Conservation (phyloP, 176 grass and related monocot genomes). For the Bothriochloa decipiens region DNA sequence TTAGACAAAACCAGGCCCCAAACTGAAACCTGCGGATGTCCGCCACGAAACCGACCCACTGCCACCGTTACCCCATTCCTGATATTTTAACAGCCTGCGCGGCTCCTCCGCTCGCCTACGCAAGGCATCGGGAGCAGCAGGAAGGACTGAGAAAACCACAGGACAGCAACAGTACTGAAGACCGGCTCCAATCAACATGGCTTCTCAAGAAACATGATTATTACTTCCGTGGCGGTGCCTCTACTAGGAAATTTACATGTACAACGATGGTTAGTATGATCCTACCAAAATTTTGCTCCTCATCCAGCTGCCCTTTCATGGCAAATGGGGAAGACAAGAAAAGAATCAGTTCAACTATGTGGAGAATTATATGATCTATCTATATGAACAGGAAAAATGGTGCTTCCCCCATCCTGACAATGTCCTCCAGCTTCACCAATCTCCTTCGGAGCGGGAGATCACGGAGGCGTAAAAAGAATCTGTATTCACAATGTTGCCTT, state of each 20-base stretch:
- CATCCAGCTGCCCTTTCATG: conserved; percentile 13
- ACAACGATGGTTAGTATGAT: conserved; percentile 29
- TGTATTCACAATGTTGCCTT: conserved; percentile 43
- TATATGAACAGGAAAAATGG: conserved; percentile 32
- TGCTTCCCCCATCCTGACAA: conserved; percentile 2
- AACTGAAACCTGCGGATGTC: too few relatives aligned
- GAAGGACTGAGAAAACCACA: not conserved
- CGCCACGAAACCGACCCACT: too few relatives aligned
- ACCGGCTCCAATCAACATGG: not conserved
- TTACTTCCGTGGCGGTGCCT: conserved; percentile 14
- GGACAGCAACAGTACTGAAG: not conserved
- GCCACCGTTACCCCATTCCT: too few relatives aligned
- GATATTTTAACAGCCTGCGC: not conserved
- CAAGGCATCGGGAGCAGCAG: not conserved
- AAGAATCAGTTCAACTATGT: conserved; percentile 37
- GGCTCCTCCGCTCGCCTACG: not conserved
- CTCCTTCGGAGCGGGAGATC: conserved; percentile 49
- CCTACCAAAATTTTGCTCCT: conserved; percentile 56
- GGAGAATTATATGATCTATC: conserved; percentile 17
- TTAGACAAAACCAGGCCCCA: too few relatives aligned
- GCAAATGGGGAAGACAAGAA: conserved; percentile 31
- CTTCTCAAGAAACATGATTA: conserved; percentile 2
- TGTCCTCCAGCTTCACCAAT: conserved; percentile 34
- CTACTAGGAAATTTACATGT: conserved; percentile 53
- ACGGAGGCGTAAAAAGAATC: conserved; percentile 40